Evolutionary conservation across 2,329 filamentous ascomycete species (phyloP), one percentile per base, ranked within the genome.

Genomic region (Penicillium olsonii): DNA sequence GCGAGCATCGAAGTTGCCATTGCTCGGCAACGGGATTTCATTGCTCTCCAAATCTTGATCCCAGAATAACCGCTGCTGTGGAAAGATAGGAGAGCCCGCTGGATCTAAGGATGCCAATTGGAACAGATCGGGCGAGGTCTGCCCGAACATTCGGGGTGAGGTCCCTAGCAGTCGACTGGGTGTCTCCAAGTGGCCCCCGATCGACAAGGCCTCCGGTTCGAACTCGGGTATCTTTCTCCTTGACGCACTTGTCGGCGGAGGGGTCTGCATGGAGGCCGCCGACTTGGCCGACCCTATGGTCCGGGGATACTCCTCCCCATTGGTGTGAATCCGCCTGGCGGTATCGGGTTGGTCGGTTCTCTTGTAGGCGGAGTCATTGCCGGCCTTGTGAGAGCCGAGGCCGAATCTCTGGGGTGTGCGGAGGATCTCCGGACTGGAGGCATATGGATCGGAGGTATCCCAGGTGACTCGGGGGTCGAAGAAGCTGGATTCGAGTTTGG

Each of bases 161-260:
- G 67, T 65, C 6, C 72, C 72, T 48, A 77, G 62, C 12, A 75
- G 59, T 48, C 74, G 68, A 55, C 72, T 75, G 3, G 74, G 73
- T 5, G 73, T 75, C 53, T 76, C 73, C 11, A 74, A 75, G 66
- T 72, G 68, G 12, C 45, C 60, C 22, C 55, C 62, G 27, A 59
- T 43, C 9, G 49, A 57, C 59, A 19, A 43, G 54, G 26, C 54
- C 29, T 31, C 29, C 17, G 61, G 52, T 19, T 67, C 66, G 42
- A 67, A 64, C 53, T 66, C 67, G 14, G 62, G 70, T 56, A 70
- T 64, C 52, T 73, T 74, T 55, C 79, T 76, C 61, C 77, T 75
- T 5, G 76, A 79, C 15, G 80, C 81, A 66, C 82, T 76, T 20
- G 81, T 84, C 2, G 82, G 82, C 41, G 82, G 82, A 27, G 82